Base-by-base conservation (phyloP, 2,329 filamentous ascomycete genomes). In the Aspergillus clavatus region DNA sequence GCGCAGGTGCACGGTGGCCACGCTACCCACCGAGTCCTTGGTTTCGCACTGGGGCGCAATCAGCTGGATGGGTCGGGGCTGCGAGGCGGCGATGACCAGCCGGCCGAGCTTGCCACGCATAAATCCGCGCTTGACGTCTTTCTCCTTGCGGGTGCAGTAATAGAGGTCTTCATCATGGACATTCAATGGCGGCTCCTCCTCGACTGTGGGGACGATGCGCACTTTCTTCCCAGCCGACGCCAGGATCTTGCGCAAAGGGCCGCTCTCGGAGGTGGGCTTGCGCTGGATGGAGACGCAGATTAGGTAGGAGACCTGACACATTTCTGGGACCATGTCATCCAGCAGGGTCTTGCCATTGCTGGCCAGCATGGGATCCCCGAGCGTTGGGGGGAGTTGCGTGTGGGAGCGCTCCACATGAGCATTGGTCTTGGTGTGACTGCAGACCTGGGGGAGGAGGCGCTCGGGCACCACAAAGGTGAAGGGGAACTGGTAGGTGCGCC, bases 391-490 rank as follows among this genome's bases (percentile, higher is more conserved):
- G 0, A 84, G 70, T 53, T 75, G 68, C 2, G 79, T 67, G 59
- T 86, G 82, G 1, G 72, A 73, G 18, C 75, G 68, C 43, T 74
- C 72, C 42, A 84, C 68, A 28, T 77, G 71, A 21, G 71, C 65
- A 48, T 77, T 76, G 19, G 68, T 68, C 14, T 73, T 70, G 29
- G 60, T 55, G 63, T 85, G 82, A 14, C 67, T 68, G 65, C 82
- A 86, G 37, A 78, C 65, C 49, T 75, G 74, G 5, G 80, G 80
- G 0, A 86, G 73, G 3, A 86, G 66, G 14, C 75, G 74, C 26
- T 77, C 70, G 0, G 82, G 82, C 1, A 86, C 72, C 44, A 80
- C 79, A 56, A 86, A 86, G 21, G 74, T 75, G 59, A 85, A 86
- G 1, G 79, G 78, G 46, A 84, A 80, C 7, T 63, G 71, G 61